phyloP scores from a whole-genome alignment of 2,329 filamentous ascomycete genomes.

The Beauveria medogensis region DNA sequence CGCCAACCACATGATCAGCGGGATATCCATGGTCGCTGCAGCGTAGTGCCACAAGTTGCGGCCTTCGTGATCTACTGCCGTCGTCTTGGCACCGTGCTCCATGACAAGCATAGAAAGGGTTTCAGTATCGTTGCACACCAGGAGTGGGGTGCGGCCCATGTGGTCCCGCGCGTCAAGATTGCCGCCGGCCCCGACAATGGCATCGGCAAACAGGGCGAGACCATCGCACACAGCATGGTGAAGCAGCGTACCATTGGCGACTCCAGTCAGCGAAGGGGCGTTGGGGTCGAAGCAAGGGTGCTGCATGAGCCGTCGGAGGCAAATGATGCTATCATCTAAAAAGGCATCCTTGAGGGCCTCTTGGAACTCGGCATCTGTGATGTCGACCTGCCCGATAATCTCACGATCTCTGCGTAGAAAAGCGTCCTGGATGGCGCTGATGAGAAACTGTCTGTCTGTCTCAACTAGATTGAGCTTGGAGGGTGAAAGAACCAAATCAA shows the following conservation, averaged over 20 bases:
- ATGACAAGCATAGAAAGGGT: conserved; percentile 21
- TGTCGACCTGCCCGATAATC: background rate
- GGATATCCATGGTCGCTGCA: conserved; percentile 24
- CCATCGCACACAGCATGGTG: conserved; percentile 23
- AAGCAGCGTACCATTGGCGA: conserved; percentile 20
- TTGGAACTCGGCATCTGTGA: conserved; percentile 17
- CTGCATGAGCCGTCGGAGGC: conserved; percentile 20
- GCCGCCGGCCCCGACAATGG: conserved; percentile 21
- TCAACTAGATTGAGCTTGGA: conserved; percentile 2
- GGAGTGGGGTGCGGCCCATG: conserved; percentile 26
- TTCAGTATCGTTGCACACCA: conserved; percentile 22
- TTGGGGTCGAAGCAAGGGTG: conserved; percentile 26
- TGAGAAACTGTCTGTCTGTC: background rate
- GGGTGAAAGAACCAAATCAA: conserved; percentile 7
- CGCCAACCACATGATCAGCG: conserved; percentile 23
- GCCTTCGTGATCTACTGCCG: conserved; percentile 22
- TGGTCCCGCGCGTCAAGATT: conserved; percentile 22
- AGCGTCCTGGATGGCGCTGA: background rate
- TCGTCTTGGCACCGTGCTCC: conserved; percentile 20
- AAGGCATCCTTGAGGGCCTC: conserved; percentile 19
- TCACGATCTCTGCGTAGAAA: background rate
- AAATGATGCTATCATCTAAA: conserved; percentile 17
- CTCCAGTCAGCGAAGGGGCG: conserved; percentile 12
- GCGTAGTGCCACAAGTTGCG: conserved; percentile 31
- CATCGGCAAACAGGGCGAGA: conserved; percentile 19